phyloP scores from a whole-genome alignment of 148 eudicot species.

The Rhododendron ovatum region DNA sequence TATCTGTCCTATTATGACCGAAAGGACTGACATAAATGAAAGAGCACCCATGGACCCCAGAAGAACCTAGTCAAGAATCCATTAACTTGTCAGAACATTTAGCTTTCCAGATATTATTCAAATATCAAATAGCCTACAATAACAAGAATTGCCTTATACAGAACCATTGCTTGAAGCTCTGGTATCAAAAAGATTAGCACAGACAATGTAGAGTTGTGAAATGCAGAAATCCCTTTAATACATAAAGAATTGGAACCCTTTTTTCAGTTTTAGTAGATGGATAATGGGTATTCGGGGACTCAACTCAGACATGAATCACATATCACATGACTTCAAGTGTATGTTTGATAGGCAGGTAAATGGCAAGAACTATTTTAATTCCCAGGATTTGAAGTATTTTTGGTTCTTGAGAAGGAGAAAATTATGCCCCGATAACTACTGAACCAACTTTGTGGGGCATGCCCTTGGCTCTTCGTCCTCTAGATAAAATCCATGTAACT shows the following conservation, averaged over 20 bases:
- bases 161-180: neutral
- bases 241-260: neutral
- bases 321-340: neutral
- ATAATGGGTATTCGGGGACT: neutral
- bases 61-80: conserved; percentile 59
- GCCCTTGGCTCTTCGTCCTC: neutral
- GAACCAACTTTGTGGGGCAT: neutral
- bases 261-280: neutral
- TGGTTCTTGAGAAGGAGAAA: neutral
- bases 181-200: neutral
- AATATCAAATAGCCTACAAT: neutral
- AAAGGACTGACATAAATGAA: conserved; percentile 73
- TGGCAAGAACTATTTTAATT: neutral
- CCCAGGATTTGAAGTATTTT: neutral
- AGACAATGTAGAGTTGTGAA: neutral
- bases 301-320: neutral
- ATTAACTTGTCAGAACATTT: conserved; percentile 5
- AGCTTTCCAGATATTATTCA: neutral
- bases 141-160: neutral
- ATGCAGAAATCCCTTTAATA: neutral
- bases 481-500: neutral
- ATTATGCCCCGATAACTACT: neutral
- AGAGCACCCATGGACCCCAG: conserved; percentile 97
- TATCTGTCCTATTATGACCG: conserved; percentile 78
- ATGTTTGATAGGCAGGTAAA: neutral